Percentiles rank a stretch among this genome's conserved stretches.
Evolutionary conservation across 805 yeast species (phyloP).

Genomic region (Naumovozyma castellii): DNA sequence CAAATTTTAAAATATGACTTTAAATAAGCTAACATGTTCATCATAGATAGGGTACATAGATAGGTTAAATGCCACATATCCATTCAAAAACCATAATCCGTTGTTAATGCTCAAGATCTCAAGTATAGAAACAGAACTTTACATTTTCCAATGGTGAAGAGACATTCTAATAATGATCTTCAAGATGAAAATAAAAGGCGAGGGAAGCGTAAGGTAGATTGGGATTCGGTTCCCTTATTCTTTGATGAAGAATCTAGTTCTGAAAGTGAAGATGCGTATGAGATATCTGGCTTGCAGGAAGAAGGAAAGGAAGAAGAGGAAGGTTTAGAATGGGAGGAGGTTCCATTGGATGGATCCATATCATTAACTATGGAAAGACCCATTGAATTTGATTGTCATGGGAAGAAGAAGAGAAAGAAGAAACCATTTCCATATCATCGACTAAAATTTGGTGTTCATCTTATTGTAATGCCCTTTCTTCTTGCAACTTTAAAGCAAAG

Average conservation of each 20-base stretch:
- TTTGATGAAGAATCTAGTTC: not conserved
- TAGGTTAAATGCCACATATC: too few species aligned
- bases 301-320: not conserved
- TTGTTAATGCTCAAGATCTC: too few species aligned
- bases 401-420: constrained; percentile 1
- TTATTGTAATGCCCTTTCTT: constrained; percentile 17
- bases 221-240: not conserved
- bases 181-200: not conserved
- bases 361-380: not conserved
- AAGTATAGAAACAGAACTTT: too few species aligned
- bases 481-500: constrained; percentile 9
- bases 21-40: too few species aligned
- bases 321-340: constrained; percentile 26
- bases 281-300: not conserved
- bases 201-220: not conserved
- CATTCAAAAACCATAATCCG: too few species aligned
- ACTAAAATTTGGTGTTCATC: constrained; percentile 12
- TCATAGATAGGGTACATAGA: too few species aligned
- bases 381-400: not conserved
- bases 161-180: not conserved
- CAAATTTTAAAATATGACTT: too few species aligned
- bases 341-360: constrained; percentile 9
- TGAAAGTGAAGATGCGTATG: not conserved
- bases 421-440: constrained; percentile 5
- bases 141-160: not conserved